phyloP scores from a whole-genome alignment of 371 early-diverging fungal genomes.

The Dichotomocladium elegans region DNA sequence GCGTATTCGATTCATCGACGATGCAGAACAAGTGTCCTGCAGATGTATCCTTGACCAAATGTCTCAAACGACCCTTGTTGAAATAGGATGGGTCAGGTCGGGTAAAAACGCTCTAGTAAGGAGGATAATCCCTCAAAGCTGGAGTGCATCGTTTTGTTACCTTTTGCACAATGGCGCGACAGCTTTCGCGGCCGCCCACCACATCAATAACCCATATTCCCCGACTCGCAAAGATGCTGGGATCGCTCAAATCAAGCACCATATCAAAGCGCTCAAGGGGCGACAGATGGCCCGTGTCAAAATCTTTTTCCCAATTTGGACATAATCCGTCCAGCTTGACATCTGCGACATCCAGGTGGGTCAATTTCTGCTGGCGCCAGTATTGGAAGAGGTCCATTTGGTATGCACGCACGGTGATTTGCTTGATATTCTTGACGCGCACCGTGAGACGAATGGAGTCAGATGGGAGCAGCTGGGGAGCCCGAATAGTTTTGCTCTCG shows the following conservation, averaged over 20 bases:
- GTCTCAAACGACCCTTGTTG: conserved; percentile 51
- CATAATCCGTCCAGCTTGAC: conserved; percentile 36
- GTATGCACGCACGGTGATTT: conserved; percentile 35
- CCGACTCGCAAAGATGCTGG: conserved; percentile 31
- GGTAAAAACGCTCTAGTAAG: too few species aligned
- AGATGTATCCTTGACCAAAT: conserved; percentile 36
- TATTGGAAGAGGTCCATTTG: conserved; percentile 38
- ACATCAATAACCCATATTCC: conserved; percentile 48
- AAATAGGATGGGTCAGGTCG: too few species aligned
- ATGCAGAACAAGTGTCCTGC: conserved; percentile 50
- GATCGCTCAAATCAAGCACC: conserved; percentile 4
- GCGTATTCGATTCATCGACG: conserved; percentile 35
- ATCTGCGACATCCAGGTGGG: conserved; percentile 9
- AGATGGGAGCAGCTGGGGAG: not conserved
- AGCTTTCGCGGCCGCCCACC: conserved; percentile 34
- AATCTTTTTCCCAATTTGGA: conserved; percentile 34
- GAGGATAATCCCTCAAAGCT: too few species aligned
- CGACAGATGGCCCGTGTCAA: conserved; percentile 12
- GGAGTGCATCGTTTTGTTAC: too few species aligned
- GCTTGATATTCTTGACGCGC: conserved; percentile 30
- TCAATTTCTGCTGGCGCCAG: conserved; percentile 17
- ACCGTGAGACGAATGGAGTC: not conserved
- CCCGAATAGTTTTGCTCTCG: too few species aligned
- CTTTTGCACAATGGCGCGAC: conserved; percentile 42
- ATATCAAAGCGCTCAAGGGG: not conserved